phyloP scores from a whole-genome alignment of 495 filamentous ascomycete species.

The Zalerion maritima region DNA sequence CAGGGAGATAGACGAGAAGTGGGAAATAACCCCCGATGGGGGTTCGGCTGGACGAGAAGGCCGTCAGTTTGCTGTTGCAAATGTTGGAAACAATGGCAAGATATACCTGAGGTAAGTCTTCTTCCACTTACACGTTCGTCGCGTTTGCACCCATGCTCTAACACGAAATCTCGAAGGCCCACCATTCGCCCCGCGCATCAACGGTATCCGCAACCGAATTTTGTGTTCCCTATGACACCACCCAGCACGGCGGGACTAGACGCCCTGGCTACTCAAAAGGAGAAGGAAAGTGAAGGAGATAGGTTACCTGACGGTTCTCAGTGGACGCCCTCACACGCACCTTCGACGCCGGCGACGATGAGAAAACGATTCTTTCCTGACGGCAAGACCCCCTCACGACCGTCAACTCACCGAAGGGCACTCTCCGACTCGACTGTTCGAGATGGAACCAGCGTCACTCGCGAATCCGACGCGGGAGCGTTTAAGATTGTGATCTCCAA shows the following conservation, averaged over 20 bases:
- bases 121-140: conserved; percentile 2
- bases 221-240: conserved; percentile 44
- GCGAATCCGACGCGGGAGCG: conserved; percentile 46
- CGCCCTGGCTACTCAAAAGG: conserved; percentile 20
- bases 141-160: conserved; percentile 7
- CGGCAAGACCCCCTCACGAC: conserved; percentile 15
- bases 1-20: conserved; percentile 23
- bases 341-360: conserved; percentile 16
- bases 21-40: conserved; percentile 34
- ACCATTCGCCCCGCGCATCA: conserved; percentile 41
- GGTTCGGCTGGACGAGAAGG: conserved; percentile 42
- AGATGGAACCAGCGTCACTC: conserved; percentile 29
- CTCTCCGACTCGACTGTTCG: conserved; percentile 34
- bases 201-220: conserved; percentile 42
- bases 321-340: conserved; percentile 25
- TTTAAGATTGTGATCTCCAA: conserved; percentile 80
- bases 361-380: conserved; percentile 12
- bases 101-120: conserved; percentile 78
- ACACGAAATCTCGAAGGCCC: conserved; percentile 40
- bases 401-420: conserved; percentile 30
- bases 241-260: conserved; percentile 41
- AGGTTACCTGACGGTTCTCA: conserved; percentile 26
- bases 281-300: conserved; percentile 28
- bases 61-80: conserved; percentile 82
- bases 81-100: conserved; percentile 83